Conservation (phyloP, 2,329 filamentous ascomycete genomes). For the Domatiomyces globalis region DNA sequence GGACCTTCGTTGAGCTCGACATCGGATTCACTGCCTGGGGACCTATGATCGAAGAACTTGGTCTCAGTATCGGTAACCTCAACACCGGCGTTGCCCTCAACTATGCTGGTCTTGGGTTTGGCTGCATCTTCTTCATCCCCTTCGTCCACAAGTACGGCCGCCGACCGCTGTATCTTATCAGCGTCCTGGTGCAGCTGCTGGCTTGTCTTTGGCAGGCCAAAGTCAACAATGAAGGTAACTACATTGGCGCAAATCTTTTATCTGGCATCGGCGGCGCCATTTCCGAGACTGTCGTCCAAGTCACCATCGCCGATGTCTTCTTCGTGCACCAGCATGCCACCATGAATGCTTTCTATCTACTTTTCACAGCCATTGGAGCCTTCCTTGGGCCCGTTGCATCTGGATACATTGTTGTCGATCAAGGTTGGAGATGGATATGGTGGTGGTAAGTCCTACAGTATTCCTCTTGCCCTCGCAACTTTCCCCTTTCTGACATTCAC, state of each 20-base stretch:
- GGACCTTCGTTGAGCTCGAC: constrained; percentile 21
- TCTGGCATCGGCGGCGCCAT: constrained; percentile 30
- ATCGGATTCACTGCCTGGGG: constrained; percentile 28
- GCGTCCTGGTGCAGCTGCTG: constrained; percentile 24
- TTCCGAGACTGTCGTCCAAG: constrained; percentile 29
- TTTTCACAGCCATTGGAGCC: constrained; percentile 25
- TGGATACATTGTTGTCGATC: constrained; percentile 21
- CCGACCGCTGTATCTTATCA: constrained; percentile 29
- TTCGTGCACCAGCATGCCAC: constrained; percentile 37
- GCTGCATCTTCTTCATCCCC: constrained; percentile 29
- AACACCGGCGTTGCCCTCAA: constrained; percentile 31
- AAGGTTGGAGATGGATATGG: constrained; percentile 27
- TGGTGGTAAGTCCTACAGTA: constrained; percentile 12
- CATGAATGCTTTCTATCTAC: constrained; percentile 39
- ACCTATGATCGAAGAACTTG: constrained; percentile 27
- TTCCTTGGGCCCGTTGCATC: constrained; percentile 25
- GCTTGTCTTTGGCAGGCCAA: constrained; percentile 28
- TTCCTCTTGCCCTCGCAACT: background rate
- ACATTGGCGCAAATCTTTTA: constrained; percentile 27
- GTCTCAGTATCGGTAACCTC: constrained; percentile 24
- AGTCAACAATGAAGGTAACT: constrained; percentile 26
- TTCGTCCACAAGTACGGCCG: constrained; percentile 31
- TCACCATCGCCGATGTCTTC: constrained; percentile 36
- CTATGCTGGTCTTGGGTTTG: constrained; percentile 28
- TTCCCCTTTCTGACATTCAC: background rate